phyloP scores from a whole-genome alignment of 1,284 basidiomycete species.

The Austroboletus rostrupii region DNA sequence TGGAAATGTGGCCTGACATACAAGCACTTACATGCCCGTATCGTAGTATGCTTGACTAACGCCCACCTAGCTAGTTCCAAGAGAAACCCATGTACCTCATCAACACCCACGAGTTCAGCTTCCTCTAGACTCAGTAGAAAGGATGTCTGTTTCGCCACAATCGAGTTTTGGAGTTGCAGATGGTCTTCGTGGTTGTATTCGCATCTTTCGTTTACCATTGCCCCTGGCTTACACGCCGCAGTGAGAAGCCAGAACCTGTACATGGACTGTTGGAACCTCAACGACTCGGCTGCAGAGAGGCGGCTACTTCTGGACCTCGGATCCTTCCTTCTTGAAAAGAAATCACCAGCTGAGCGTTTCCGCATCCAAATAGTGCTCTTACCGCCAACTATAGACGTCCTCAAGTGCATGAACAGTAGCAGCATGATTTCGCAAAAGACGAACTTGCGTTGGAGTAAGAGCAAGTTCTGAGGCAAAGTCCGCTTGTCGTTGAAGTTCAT shows the following conservation, averaged over 20 bases:
- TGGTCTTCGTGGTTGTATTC: neutral
- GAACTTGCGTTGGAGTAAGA: constrained; percentile 11
- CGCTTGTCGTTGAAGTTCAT: constrained; percentile 3
- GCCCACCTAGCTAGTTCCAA: constrained; percentile 16
- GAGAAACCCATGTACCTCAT: constrained; percentile 16
- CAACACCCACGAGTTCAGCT: constrained; percentile 11
- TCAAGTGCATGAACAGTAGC: constrained; percentile 26
- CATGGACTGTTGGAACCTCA: constrained; percentile 31
- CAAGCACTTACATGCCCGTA: neutral
- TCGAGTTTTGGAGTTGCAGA: constrained; percentile 4
- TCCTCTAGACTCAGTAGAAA: constrained; percentile 10
- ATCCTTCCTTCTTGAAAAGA: constrained; percentile 28
- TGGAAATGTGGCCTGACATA: neutral
- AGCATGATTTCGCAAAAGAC: constrained; percentile 19
- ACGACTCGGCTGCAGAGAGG: constrained; percentile 27
- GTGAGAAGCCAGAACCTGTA: constrained; percentile 33
- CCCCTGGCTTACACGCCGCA: constrained; percentile 7
- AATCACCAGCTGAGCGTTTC: neutral
- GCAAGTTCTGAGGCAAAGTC: constrained; percentile 1
- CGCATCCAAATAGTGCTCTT: neutral
- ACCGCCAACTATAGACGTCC: constrained; percentile 38
- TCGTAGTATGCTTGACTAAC: constrained; percentile 3
- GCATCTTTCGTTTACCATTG: neutral
- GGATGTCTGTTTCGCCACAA: constrained; percentile 4
- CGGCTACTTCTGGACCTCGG: constrained; percentile 23